These are phyloP conservation scores for Trichosporon inkin DNA, from an alignment of 1,284 basidiomycete genomes.

Conservation along the genomic window DNA sequence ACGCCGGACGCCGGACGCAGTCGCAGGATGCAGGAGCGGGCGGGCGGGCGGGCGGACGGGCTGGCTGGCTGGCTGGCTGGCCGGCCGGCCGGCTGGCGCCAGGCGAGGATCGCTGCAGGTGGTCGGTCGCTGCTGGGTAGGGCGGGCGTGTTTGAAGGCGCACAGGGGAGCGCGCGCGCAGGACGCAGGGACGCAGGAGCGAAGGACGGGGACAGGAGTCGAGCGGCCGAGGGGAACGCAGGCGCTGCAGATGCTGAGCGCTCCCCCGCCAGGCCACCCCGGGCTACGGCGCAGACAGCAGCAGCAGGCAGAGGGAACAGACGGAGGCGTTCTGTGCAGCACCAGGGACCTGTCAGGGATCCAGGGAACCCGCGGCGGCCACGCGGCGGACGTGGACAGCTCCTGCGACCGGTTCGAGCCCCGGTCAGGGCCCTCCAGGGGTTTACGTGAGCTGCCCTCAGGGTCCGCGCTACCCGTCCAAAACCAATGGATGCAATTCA, in stretches of 20 bases:
- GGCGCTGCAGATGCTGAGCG: not conserved
- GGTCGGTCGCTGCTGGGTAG: not conserved
- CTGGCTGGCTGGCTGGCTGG: not conserved
- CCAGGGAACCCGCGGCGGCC: slow-evolving; percentile 5
- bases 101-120: slow-evolving; percentile 1
- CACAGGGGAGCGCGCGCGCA: not conserved
- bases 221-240: not conserved
- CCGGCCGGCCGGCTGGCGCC: too few species aligned
- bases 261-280: not conserved
- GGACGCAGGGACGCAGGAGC: not conserved
- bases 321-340: too few species aligned
- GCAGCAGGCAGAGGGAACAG: too few species aligned
- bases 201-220: not conserved
- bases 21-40: not conserved
- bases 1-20: not conserved
- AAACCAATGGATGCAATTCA: not conserved
- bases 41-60: not conserved
- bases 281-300: not conserved
- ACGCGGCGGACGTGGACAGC: not conserved
- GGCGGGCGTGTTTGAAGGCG: slow-evolving; percentile 1
- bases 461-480: not conserved
- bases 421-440: not conserved
- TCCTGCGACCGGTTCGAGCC: not conserved
- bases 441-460: slow-evolving; percentile 4
- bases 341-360: not conserved